Percentiles rank a stretch among this genome's conserved stretches.
Conservation (phyloP, 2,329 filamentous ascomycete species). For the Hypoxylon rubiginosum region DNA sequence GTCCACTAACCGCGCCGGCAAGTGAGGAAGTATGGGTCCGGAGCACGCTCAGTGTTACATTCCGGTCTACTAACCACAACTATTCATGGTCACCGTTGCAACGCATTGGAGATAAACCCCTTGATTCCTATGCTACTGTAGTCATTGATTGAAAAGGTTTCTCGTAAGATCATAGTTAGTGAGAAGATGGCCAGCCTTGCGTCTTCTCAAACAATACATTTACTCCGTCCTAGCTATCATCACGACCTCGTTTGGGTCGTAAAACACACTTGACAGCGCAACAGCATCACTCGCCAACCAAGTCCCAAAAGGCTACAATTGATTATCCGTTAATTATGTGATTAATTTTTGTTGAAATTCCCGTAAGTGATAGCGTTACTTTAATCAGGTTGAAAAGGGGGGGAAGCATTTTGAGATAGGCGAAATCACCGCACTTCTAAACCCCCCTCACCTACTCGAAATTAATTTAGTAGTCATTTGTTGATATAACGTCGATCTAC, state of each 20-base stretch:
- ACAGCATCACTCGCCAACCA: background rate
- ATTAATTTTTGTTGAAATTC: background rate
- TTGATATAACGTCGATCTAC: background rate
- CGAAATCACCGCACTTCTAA: background rate
- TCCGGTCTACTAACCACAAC: slow-evolving; percentile 13
- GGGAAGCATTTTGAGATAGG: background rate
- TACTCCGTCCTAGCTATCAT: no score
- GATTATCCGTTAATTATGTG: background rate
- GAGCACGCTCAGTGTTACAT: slow-evolving; percentile 23
- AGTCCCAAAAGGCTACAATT: background rate
- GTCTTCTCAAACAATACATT: background rate
- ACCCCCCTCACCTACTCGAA: background rate
- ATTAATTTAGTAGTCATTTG: background rate
- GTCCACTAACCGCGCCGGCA: slow-evolving; percentile 12
- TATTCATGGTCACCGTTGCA: slow-evolving; percentile 5
- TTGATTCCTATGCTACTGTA: background rate
- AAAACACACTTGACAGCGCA: no score
- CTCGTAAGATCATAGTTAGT: no score
- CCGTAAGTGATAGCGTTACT: background rate
- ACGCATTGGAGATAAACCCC: background rate
- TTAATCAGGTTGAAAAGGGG: background rate
- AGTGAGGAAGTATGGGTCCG: slow-evolving; percentile 15
- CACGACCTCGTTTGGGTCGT: no score
- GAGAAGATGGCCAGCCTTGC: background rate
- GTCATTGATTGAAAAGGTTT: background rate